Conservation (phyloP, 768 basidiomycete genomes). For the Hydnomerulius pinastri region DNA sequence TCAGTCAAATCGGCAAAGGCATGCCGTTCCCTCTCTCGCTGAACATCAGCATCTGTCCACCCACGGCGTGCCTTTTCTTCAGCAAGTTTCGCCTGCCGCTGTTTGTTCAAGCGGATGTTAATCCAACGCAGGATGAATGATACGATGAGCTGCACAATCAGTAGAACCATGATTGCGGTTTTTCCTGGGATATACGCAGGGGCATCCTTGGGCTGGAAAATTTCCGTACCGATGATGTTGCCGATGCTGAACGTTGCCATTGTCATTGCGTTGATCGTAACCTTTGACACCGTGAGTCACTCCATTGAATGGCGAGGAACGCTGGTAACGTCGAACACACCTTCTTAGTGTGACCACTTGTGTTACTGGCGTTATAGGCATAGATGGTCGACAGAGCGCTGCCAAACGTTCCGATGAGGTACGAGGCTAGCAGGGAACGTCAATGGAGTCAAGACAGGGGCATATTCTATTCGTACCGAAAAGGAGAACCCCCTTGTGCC, state of each 20-base stretch:
- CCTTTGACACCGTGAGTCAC: slow-evolving; percentile 23
- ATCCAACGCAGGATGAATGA: slow-evolving; percentile 53
- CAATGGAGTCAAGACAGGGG: neutral
- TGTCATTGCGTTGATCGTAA: slow-evolving; percentile 64
- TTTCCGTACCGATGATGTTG: slow-evolving; percentile 64
- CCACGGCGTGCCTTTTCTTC: slow-evolving; percentile 47
- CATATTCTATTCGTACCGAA: slow-evolving; percentile 44
- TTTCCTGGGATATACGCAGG: slow-evolving; percentile 69
- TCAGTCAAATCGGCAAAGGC: slow-evolving; percentile 68
- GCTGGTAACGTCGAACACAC: slow-evolving; percentile 12
- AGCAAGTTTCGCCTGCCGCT: slow-evolving; percentile 44
- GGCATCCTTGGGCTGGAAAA: slow-evolving; percentile 62
- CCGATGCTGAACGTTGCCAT: slow-evolving; percentile 55
- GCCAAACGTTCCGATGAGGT: slow-evolving; percentile 57
- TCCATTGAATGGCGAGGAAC: neutral
- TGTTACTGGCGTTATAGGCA: slow-evolving; percentile 67
- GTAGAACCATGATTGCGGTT: slow-evolving; percentile 60
- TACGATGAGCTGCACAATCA: slow-evolving; percentile 52
- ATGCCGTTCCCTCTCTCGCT: slow-evolving; percentile 56
- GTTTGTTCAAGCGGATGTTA: slow-evolving; percentile 53
- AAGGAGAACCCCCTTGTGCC: slow-evolving; percentile 51
- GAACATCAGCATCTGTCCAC: slow-evolving; percentile 61
- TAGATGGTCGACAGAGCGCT: slow-evolving; percentile 61
- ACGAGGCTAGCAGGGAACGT: slow-evolving; percentile 38
- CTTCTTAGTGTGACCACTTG: slow-evolving; percentile 68